These are phyloP conservation scores for Penicillium canariense DNA, from an alignment of 495 filamentous ascomycete genomes.

Conservation along the genomic window DNA sequence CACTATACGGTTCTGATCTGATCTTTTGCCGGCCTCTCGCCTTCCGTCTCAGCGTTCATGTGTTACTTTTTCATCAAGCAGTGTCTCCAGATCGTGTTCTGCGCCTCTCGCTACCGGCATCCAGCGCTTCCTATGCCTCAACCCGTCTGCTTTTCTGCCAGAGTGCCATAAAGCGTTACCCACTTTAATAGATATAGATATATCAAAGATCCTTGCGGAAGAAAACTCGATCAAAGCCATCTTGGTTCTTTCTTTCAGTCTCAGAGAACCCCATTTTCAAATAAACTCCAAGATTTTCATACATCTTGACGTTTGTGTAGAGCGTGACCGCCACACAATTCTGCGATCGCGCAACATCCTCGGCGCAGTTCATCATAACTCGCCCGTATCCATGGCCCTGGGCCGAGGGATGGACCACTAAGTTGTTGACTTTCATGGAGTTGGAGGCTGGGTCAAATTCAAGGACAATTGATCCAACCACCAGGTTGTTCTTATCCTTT, in stretches of 20 bases:
- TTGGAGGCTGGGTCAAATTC: background rate
- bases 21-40: too few species aligned
- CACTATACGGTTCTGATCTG: too few species aligned
- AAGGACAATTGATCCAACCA: conserved; percentile 20
- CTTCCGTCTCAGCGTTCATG: too few species aligned
- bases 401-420: conserved; percentile 29
- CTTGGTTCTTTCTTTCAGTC: conserved; percentile 24
- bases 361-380: conserved; percentile 23
- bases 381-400: conserved; percentile 36
- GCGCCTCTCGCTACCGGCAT: too few species aligned
- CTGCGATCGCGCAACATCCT: conserved; percentile 7
- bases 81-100: too few species aligned
- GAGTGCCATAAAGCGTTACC: background rate
- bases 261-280: conserved; percentile 34
- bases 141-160: background rate
- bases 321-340: conserved; percentile 18
- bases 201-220: conserved; percentile 9
- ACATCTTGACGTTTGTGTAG: conserved; percentile 40
- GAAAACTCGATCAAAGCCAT: conserved; percentile 36
- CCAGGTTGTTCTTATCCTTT: background rate
- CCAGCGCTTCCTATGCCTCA: too few species aligned
- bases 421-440: conserved; percentile 27
- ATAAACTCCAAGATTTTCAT: conserved; percentile 36
- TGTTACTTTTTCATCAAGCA: too few species aligned
- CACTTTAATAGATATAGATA: background rate